Evolutionary conservation across 2,329 filamentous ascomycete genomes (phyloP).

Genomic region (Colletotrichum sp.): DNA sequence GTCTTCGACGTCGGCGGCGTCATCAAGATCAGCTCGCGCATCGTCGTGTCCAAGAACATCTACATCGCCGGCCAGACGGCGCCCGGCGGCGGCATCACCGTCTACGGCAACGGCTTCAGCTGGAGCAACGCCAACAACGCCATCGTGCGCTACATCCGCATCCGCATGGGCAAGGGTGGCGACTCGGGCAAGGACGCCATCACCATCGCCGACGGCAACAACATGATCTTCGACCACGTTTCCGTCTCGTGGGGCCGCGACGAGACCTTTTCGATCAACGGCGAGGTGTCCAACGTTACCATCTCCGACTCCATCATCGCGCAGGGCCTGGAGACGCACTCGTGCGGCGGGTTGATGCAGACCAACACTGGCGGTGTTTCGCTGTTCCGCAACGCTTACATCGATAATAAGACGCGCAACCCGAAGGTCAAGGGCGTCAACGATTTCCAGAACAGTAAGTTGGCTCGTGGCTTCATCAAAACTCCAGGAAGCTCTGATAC

Average conservation of each 20-base stretch:
- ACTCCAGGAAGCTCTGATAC: not conserved
- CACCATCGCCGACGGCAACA: conserved; percentile 55
- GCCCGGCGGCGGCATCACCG: conserved; percentile 52
- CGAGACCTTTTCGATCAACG: conserved; percentile 59
- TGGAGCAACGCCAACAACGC: conserved; percentile 57
- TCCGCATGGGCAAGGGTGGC: conserved; percentile 57
- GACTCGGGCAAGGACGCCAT: conserved; percentile 59
- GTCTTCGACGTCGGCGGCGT: conserved; percentile 55
- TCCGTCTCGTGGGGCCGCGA: conserved; percentile 60
- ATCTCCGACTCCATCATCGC: conserved; percentile 59
- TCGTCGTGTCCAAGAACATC: conserved; percentile 51
- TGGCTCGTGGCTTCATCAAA: not conserved
- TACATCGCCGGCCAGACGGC: conserved; percentile 57
- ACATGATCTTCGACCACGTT: conserved; percentile 63
- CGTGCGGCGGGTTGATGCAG: conserved; percentile 56
- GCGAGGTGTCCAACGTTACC: conserved; percentile 51
- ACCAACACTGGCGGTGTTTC: conserved; percentile 48
- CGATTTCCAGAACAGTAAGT: conserved; percentile 51
- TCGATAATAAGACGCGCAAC: conserved; percentile 62
- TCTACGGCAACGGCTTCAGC: conserved; percentile 59
- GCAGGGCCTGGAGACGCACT: conserved; percentile 58
- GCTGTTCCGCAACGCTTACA: conserved; percentile 57
- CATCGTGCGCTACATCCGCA: conserved; percentile 60
- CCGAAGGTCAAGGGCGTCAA: conserved; percentile 63
- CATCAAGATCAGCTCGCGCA: conserved; percentile 50